Conservation (phyloP, 495 filamentous ascomycete genomes). For the Podospora appendiculata region DNA sequence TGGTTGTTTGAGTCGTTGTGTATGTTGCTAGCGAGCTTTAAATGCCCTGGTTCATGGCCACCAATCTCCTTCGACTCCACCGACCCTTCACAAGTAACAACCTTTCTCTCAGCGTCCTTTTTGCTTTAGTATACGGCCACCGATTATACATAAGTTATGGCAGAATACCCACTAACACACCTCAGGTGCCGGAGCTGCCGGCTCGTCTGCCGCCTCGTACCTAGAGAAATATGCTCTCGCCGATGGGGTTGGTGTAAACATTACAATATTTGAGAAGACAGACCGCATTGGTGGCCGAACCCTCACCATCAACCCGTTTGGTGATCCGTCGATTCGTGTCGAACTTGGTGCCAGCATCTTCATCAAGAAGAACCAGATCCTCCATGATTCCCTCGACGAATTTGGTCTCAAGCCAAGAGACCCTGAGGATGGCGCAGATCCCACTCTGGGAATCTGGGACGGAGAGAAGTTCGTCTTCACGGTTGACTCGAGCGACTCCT, state of each 20-base stretch:
- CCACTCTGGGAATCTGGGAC: slow-evolving; percentile 74
- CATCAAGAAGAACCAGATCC: slow-evolving; percentile 75
- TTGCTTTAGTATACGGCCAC: background rate
- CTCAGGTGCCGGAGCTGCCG: slow-evolving; percentile 82
- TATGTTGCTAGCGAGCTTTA: no score
- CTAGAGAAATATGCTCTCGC: slow-evolving; percentile 59
- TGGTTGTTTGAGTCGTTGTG: background rate
- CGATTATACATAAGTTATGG: no score
- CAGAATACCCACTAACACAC: background rate
- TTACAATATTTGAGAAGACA: slow-evolving; percentile 83
- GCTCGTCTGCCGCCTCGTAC: slow-evolving; percentile 80
- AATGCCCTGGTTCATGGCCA: background rate
- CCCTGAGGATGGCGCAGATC: slow-evolving; percentile 27
- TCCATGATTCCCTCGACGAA: slow-evolving; percentile 63
- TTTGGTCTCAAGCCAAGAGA: slow-evolving; percentile 52
- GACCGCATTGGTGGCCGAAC: slow-evolving; percentile 79
- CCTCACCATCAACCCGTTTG: slow-evolving; percentile 78
- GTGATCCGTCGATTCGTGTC: slow-evolving; percentile 59
- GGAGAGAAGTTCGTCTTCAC: slow-evolving; percentile 68
- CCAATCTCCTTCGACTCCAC: background rate
- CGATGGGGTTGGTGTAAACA: slow-evolving; percentile 49
- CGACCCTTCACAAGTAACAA: background rate
- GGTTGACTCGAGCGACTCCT: slow-evolving; percentile 39
- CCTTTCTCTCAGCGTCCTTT: background rate
- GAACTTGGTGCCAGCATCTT: slow-evolving; percentile 94